phyloP scores from a whole-genome alignment of 768 basidiomycete species.

The Pisolithus tinctorius region DNA sequence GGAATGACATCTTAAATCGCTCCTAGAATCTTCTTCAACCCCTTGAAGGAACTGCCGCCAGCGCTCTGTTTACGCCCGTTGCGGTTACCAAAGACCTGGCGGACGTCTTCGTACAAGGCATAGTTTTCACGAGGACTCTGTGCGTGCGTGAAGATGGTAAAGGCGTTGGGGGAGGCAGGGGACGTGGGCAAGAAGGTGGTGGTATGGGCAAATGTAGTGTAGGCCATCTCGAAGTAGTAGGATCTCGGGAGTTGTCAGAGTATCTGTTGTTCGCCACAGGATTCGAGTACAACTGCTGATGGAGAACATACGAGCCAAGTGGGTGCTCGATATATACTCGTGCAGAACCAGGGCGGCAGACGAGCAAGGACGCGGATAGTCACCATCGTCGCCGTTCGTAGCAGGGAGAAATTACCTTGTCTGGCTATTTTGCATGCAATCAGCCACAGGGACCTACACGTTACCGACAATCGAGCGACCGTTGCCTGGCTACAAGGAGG shows the following conservation, averaged over 20 bases:
- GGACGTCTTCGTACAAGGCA: constrained; percentile 33
- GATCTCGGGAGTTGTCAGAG: background rate
- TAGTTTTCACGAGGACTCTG: constrained; percentile 35
- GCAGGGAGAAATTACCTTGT: constrained; percentile 5
- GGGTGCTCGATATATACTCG: constrained; percentile 5
- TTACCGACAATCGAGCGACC: background rate
- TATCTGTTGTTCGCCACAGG: constrained; percentile 4
- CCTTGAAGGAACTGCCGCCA: constrained; percentile 2
- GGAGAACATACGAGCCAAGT: background rate
- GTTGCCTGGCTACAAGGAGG: constrained; percentile 4
- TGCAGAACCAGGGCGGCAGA: constrained; percentile 1
- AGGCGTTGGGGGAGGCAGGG: constrained; percentile 25
- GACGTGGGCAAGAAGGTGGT: constrained; percentile 19
- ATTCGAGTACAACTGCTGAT: background rate
- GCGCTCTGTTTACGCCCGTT: constrained; percentile 8
- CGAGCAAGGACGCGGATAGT: background rate
- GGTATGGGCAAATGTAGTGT: constrained; percentile 19
- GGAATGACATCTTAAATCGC: background rate
- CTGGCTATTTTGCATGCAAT: background rate
- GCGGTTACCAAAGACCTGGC: constrained; percentile 16
- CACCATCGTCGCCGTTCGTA: constrained; percentile 1
- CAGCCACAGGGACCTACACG: constrained; percentile 1
- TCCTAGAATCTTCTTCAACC: constrained; percentile 9
- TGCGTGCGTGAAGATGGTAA: constrained; percentile 30
- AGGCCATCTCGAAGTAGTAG: constrained; percentile 20